phyloP scores from a whole-genome alignment of 148 eudicot genomes.

The Limonium bicolor region DNA sequence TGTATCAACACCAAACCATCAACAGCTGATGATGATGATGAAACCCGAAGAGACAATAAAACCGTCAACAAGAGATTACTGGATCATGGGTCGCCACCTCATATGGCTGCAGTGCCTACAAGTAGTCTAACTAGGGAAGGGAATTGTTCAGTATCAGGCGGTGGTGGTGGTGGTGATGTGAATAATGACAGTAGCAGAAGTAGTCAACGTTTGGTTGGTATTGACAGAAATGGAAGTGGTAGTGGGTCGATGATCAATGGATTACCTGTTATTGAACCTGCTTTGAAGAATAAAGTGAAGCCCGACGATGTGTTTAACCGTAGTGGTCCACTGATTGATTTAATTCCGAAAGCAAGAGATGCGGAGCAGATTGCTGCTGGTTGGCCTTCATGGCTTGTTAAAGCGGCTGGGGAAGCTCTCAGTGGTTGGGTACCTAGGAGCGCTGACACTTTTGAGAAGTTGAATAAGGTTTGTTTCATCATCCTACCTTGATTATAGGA shows the following conservation, averaged over 20 bases:
- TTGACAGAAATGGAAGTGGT: too few relatives aligned
- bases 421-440: constrained; percentile 70
- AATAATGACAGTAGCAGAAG: too few relatives aligned
- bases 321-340: constrained; percentile 7
- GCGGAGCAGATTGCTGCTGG: constrained; percentile 84
- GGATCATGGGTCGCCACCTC: too few relatives aligned
- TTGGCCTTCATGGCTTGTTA: constrained; percentile 91
- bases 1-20: too few relatives aligned
- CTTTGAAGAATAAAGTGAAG: constrained; percentile 26
- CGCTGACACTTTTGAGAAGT: constrained; percentile 51
- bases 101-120: too few relatives aligned
- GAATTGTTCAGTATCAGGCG: too few relatives aligned
- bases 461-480: constrained; percentile 47
- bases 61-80: too few relatives aligned
- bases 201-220: too few relatives aligned
- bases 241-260: constrained; percentile 29
- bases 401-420: constrained; percentile 67
- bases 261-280: constrained; percentile 29
- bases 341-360: constrained; percentile 41
- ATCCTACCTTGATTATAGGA: not conserved
- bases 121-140: too few relatives aligned
- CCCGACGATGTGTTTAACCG: constrained; percentile 22
- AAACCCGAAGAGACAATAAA: too few relatives aligned
- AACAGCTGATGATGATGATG: too few relatives aligned
- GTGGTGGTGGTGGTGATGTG: too few relatives aligned